Evolutionary conservation across 2,329 filamentous ascomycete species (phyloP), one percentile per base, ranked within the genome.

Genomic region (Pseudopithomyces maydicus): DNA sequence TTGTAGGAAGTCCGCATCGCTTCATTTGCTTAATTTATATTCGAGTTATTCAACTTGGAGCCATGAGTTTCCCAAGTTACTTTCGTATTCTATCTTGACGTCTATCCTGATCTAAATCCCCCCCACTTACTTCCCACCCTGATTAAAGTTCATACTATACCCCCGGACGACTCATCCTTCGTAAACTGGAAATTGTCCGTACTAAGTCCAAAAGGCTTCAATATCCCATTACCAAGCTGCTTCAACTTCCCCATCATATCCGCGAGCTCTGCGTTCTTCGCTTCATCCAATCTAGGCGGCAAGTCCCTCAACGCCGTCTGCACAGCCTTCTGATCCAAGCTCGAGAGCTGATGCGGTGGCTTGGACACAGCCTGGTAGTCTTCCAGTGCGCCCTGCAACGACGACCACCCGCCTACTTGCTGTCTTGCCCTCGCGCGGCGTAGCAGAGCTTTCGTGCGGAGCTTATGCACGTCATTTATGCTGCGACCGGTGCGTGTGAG

Each of bases 211-310:
- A 98, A 98, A 0, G 94, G 94, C 73, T 90, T 96, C 49, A 99
- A 75, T 15, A 99, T 86, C 1, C 92, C 92, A 72, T 99, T 97
- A 0, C 95, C 95, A 58, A 99, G 80, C 77, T 90, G 88, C 73
- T 96, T 97, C 67, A 99, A 78, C 79, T 98, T 97, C 17, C 90
- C 91, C 92, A 97, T 96, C 92, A 98, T 97, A 78, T 99, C 94
- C 2, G 85, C 88, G 85, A 95, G 91, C 77, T 99, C 95, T 65
- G 84, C 85, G 70, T 97, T 89, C 77, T 92, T 91, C 1, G 93
- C 92, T 17, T 84, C 85, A 62, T 94, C 90, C 48, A 92, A 84
- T 59, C 84, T 82, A 1, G 83, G 79, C 1, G 91, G 91, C 38
- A 98, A 77, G 20, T 81, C 79, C 14, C 81, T 76, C 57, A 96